A percentile compares a stretch with the other conserved stretches of the same genome.
Evolutionary conservation across 805 yeast genomes (phyloP).

Genomic region (Metschnikowia picachoensis): DNA sequence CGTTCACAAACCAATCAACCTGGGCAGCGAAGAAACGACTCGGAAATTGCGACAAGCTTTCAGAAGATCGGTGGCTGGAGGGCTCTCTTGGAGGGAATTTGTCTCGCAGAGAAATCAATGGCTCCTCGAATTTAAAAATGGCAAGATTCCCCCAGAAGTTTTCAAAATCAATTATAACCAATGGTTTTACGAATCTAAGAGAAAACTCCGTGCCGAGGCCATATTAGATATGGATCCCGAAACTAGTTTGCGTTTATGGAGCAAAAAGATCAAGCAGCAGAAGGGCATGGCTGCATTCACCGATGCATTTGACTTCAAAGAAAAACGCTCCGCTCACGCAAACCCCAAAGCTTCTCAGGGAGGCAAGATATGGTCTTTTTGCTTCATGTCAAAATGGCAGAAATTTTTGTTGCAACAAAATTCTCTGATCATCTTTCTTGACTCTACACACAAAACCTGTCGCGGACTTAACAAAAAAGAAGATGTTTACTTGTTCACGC

Average conservation of each 20-base stretch:
- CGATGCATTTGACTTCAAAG: background rate
- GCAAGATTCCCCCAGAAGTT: no score
- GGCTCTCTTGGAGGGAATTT: no score
- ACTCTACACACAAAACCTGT: background rate
- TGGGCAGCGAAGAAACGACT: no score
- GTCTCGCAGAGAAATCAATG: no score
- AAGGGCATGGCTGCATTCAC: background rate
- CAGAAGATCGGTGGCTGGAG: no score
- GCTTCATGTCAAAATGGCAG: constrained; percentile 1
- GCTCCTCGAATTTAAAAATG: no score
- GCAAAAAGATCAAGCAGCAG: background rate
- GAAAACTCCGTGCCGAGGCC: background rate
- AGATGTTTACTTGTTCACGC: background rate
- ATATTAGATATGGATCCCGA: background rate
- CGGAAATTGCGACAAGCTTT: no score
- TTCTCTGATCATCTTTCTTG: background rate
- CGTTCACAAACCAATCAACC: no score
- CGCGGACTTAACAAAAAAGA: background rate
- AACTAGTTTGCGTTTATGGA: background rate
- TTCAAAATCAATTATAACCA: no score
- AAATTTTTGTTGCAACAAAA: background rate
- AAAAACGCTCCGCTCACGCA: background rate
- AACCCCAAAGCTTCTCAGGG: background rate
- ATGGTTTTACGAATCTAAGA: no score
- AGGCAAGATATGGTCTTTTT: constrained; percentile 1